Base-by-base conservation (phyloP, 2,329 filamentous ascomycete genomes). In the Aureobasidium sp. region DNA sequence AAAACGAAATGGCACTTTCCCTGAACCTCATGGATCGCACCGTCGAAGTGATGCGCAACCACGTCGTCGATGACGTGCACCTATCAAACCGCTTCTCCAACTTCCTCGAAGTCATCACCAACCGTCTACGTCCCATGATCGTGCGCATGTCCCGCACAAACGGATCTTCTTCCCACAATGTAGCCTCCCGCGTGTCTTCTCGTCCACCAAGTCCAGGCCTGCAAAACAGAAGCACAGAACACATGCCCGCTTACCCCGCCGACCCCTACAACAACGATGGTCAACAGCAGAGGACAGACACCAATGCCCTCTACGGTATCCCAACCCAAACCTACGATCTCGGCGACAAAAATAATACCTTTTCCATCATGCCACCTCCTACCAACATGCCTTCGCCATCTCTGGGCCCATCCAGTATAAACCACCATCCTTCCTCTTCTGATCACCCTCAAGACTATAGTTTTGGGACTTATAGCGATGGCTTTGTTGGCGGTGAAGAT, bases 11-110 rank as follows among this genome's bases (percentile, higher is more conserved):
- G 29, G 85, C 87, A 69, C 80, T 88, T 51, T 90, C 87, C 65
- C 87, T 94, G 34, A 82, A 82, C 7, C 79, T 94, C 32, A 88
- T 94, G 79, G 88, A 91, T 69, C 79, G 83, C 34, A 89, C 88
- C 0, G 88, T 92, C 0, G 81, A 87, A 66, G 89, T 88, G 1
- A 80, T 94, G 39, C 84, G 88, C 20, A 88, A 85, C 67, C 91
- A 88, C 65, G 88, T 92, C 7, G 89, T 93, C 4, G 90, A 94
- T 69, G 90, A 94, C 67, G 89, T 93, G 8, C 90, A 94, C 71
- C 81, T 94, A 5, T 89, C 88, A n/a, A 91, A 89, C 63, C 84
- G 89, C 8, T 94, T 94, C 68, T 89, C 90, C 20, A 89, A 92
- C 69, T 82, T 93, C 52, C 83, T 93, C n/a, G 87, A 91, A 69